These are phyloP conservation scores for Chimonanthus salicifolius DNA, from an alignment of 164 flowering plant genomes.

Conservation along the genomic window DNA sequence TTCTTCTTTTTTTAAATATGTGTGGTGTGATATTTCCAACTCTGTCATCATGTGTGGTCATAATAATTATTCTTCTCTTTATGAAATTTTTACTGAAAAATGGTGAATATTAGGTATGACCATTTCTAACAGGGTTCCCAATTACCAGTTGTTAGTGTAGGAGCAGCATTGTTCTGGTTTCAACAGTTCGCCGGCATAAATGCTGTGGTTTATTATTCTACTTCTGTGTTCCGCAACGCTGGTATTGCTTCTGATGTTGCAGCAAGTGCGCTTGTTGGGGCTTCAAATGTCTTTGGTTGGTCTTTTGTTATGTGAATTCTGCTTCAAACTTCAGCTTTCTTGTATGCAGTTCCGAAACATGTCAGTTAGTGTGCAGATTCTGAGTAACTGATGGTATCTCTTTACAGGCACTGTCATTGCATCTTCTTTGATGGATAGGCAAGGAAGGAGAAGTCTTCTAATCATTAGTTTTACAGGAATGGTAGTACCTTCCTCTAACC, in stretches of 20 bases:
- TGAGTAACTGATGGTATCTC: neutral
- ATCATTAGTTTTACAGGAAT: slow-evolving; percentile 87
- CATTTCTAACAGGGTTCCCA: neutral
- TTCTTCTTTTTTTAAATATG: neutral
- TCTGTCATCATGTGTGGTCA: neutral
- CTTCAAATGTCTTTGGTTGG: slow-evolving; percentile 90
- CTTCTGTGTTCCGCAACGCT: slow-evolving; percentile 86
- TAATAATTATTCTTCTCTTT: too few species aligned
- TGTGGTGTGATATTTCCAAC: neutral
- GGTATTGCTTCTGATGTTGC: slow-evolving; percentile 96
- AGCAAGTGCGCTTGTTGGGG: slow-evolving; percentile 98
- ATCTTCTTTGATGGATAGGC: slow-evolving; percentile 90
- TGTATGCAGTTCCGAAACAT: neutral
- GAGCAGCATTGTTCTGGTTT: slow-evolving; percentile 88
- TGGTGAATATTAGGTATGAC: neutral
- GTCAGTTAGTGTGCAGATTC: neutral
- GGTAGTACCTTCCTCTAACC: slow-evolving; percentile 35
- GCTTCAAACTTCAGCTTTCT: neutral
- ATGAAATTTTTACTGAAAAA: neutral
- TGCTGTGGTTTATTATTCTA: slow-evolving; percentile 95
- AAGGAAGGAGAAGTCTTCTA: slow-evolving; percentile 93
- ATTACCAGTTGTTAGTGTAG: slow-evolving; percentile 46
- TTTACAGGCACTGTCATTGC: slow-evolving; percentile 78
- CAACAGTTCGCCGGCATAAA: slow-evolving; percentile 97
- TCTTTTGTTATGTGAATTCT: neutral